Percentiles rank a stretch among this genome's conserved stretches.
phyloP scores from a whole-genome alignment of 192 early-diverging fungal species.

The Gorgonomyces haynaldii region DNA sequence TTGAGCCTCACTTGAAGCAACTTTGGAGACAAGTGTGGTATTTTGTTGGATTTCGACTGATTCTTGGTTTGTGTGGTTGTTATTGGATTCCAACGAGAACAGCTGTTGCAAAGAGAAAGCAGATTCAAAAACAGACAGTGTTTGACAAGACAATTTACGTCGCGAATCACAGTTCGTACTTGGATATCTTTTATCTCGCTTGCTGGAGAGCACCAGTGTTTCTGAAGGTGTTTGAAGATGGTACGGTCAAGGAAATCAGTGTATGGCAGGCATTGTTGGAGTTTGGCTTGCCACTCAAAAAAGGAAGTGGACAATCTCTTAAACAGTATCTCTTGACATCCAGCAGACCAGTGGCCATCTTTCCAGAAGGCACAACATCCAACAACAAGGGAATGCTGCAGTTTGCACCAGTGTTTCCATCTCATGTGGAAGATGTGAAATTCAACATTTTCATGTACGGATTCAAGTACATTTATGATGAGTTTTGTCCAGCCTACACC shows the following conservation, averaged over 20 bases:
- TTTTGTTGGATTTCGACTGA: conserved; percentile 28
- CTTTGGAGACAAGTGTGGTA: background rate
- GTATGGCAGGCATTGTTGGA: conserved; percentile 42
- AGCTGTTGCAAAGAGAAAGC: conserved; percentile 36
- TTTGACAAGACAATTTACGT: conserved; percentile 37
- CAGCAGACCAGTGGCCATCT: conserved; percentile 46
- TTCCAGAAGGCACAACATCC: conserved; percentile 70
- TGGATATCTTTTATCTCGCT: conserved; percentile 66
- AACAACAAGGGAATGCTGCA: conserved; percentile 79
- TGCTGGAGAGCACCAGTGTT: conserved; percentile 56
- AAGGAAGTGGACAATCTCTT: background rate
- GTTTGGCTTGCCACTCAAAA: background rate
- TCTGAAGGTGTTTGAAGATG: conserved; percentile 36
- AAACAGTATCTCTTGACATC: background rate
- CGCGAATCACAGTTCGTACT: conserved; percentile 71
- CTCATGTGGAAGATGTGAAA: conserved; percentile 43
- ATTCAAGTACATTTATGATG: conserved; percentile 53
- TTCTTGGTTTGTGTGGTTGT: conserved; percentile 62
- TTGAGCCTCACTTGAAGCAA: background rate
- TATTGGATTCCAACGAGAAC: conserved; percentile 54
- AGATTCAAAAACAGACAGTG: background rate
- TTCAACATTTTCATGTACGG: conserved; percentile 46
- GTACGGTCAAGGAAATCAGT: conserved; percentile 36
- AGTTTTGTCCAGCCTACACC: conserved; percentile 55
- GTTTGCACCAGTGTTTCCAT: conserved; percentile 60